Percentiles rank a stretch among this genome's conserved stretches.
phyloP scores from a whole-genome alignment of 169 alveolate genomes.

The Theileria sp. region DNA sequence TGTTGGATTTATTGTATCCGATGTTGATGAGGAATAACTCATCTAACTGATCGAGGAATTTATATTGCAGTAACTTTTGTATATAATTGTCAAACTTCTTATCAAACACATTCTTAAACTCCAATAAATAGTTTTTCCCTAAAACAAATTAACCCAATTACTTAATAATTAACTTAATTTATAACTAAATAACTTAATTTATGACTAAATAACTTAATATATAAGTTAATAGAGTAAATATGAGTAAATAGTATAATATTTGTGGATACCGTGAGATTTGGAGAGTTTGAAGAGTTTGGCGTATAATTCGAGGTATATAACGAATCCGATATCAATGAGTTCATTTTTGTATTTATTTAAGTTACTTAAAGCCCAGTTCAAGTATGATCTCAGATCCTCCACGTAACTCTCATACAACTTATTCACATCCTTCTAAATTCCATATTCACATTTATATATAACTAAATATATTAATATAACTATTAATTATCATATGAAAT shows the following conservation, averaged over 20 bases:
- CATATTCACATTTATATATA: no score
- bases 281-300: conserved; percentile 54
- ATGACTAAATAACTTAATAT: no score
- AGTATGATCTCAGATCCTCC: conserved; percentile 23
- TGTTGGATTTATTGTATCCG: conserved; percentile 29
- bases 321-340: conserved; percentile 64
- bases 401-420: conserved; percentile 11
- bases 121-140: conserved; percentile 51
- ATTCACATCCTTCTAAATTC: neutral
- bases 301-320: conserved; percentile 47
- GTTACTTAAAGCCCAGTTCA: conserved; percentile 64
- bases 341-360: conserved; percentile 49
- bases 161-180: neutral
- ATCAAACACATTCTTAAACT: conserved; percentile 42
- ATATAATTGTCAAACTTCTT: conserved; percentile 45
- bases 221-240: neutral
- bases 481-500: no score
- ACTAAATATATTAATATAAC: neutral
- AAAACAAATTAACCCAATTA: neutral
- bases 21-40: conserved; percentile 24
- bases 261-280: conserved; percentile 29
- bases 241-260: neutral
- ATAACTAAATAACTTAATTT: neutral
- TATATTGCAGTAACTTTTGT: conserved; percentile 29
- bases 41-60: conserved; percentile 47